phyloP scores from a whole-genome alignment of 306 rosid species.

The Erythrophleum fordii region DNA sequence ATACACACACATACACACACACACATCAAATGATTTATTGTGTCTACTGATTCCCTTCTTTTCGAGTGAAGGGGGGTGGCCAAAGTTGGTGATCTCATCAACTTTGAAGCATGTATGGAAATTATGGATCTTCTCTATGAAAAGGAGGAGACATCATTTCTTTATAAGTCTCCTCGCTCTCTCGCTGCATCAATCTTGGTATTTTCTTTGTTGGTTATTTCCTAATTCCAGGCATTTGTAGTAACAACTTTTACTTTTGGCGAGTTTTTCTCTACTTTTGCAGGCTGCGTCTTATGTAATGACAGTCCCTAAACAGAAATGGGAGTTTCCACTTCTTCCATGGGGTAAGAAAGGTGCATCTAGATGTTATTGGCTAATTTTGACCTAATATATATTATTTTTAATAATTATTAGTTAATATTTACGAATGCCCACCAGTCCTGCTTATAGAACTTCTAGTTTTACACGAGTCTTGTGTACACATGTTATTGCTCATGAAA shows the following conservation, averaged over 20 bases:
- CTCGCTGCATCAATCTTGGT: conserved; percentile 89
- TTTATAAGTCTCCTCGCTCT: conserved; percentile 56
- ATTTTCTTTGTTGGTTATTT: conserved; percentile 20
- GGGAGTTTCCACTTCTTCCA: conserved; percentile 83
- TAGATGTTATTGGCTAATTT: conserved; percentile 13
- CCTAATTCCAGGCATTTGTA: background rate
- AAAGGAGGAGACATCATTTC: conserved; percentile 66
- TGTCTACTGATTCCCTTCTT: conserved; percentile 7
- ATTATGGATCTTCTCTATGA: conserved; percentile 90
- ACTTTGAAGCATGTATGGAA: conserved; percentile 78
- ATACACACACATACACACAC: conserved; percentile 1
- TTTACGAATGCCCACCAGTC: background rate
- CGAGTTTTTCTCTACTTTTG: conserved; percentile 20
- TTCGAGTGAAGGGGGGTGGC: conserved; percentile 71
- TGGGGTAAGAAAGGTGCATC: conserved; percentile 70
- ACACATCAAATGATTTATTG: conserved; percentile 16
- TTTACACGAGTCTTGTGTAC: background rate
- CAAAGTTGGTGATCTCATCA: conserved; percentile 75
- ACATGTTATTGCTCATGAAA: background rate
- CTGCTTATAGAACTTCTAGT: background rate
- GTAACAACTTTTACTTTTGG: background rate
- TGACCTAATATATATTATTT: too few species aligned
- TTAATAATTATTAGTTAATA: background rate
- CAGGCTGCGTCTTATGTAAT: conserved; percentile 80
- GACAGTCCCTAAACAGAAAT: conserved; percentile 74